Conservation (phyloP, 495 filamentous ascomycete species). For the Corynascus novoguineensis region DNA sequence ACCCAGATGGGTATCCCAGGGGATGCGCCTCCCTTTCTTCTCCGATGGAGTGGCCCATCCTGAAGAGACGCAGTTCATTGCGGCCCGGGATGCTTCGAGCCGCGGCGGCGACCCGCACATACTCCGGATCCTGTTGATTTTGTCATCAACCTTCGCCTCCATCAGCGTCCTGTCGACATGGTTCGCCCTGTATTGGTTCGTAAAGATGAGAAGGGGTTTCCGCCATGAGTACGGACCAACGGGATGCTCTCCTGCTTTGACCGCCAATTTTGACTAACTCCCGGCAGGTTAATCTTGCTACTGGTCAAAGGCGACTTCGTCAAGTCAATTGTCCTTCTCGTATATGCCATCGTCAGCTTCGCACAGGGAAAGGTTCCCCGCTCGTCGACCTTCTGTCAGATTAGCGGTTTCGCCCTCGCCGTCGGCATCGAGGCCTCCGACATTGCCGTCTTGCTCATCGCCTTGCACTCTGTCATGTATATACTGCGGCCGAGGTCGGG, state of each 20-base stretch:
- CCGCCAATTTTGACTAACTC: constrained; percentile 7
- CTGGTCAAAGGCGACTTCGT: constrained; percentile 64
- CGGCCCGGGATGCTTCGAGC: not conserved
- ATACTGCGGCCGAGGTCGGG: constrained; percentile 60
- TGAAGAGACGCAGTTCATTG: not conserved
- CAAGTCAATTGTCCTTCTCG: constrained; percentile 59
- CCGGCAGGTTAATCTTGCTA: constrained; percentile 59
- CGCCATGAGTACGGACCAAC: constrained; percentile 59
- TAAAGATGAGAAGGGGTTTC: constrained; percentile 66
- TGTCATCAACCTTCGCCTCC: constrained; percentile 33
- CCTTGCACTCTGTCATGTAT: constrained; percentile 63
- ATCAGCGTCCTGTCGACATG: constrained; percentile 50
- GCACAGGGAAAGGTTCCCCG: constrained; percentile 44
- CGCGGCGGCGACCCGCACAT: not conserved
- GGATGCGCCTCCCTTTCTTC: not conserved
- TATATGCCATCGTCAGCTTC: constrained; percentile 53
- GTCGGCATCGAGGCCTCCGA: constrained; percentile 64
- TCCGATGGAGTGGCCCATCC: not conserved
- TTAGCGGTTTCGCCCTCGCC: constrained; percentile 59
- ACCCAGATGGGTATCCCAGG: not conserved
- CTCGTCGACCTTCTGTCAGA: constrained; percentile 57
- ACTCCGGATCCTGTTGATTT: constrained; percentile 18
- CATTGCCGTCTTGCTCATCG: constrained; percentile 62
- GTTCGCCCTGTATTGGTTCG: constrained; percentile 63
- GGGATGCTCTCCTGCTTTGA: not conserved